Conservation (phyloP, 225 moss, liverwort and hornwort species). For the Rhytidiadelphus loreus region DNA sequence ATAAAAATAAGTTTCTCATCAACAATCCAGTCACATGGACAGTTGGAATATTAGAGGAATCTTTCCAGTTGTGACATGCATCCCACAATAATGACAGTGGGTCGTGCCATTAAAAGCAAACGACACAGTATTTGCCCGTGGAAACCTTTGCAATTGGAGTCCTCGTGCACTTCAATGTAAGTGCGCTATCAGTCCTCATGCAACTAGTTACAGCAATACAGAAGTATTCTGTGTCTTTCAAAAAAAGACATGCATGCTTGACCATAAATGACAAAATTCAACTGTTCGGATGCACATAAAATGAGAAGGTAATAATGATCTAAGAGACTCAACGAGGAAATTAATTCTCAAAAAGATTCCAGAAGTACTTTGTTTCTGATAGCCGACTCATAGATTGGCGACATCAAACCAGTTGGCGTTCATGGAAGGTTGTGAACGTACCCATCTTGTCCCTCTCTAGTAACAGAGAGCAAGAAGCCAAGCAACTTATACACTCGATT, state of each 20-base stretch:
- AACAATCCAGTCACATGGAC: background rate
- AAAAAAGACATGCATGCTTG: background rate
- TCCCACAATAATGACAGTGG: background rate
- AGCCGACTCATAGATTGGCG: background rate
- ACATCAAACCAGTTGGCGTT: background rate
- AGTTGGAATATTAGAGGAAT: background rate
- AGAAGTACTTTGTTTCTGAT: background rate
- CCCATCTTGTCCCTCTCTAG: constrained; percentile 62
- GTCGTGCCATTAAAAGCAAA: background rate
- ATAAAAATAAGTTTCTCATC: background rate
- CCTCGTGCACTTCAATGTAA: background rate
- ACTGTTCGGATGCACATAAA: background rate
- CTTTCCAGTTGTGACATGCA: background rate
- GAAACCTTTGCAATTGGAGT: background rate
- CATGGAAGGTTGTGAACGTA: constrained; percentile 7
- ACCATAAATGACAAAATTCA: background rate
- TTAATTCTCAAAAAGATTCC: background rate
- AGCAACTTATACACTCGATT: constrained; percentile 55
- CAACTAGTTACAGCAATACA: background rate
- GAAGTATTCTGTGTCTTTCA: background rate
- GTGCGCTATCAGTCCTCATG: background rate
- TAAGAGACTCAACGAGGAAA: background rate
- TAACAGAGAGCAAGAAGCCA: constrained; percentile 55
- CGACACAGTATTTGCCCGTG: background rate
- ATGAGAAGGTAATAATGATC: background rate